These are phyloP conservation scores for Diaporthe sp. DNA, from an alignment of 2,329 filamentous ascomycete species.

Conservation along the genomic window DNA sequence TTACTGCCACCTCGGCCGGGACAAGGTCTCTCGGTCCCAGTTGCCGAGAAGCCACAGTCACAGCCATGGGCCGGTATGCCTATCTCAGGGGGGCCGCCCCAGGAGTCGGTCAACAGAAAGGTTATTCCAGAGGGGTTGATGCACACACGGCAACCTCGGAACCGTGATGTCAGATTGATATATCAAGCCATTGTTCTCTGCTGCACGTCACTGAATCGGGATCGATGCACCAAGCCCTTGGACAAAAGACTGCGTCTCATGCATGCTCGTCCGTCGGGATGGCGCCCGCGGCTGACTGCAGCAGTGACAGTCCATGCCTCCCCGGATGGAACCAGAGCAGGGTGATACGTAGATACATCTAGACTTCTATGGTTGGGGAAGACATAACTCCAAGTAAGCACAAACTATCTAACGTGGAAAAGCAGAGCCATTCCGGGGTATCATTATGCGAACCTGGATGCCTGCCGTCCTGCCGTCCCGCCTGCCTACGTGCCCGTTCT, in stretches of 20 bases:
- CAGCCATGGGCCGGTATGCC: slow-evolving; percentile 12
- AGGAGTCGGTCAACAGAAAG: background rate
- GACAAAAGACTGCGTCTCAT: background rate
- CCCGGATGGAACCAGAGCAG: background rate
- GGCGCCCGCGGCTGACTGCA: slow-evolving; percentile 2
- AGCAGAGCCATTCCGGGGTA: slow-evolving; percentile 27
- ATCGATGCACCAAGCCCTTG: background rate
- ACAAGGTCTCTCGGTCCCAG: background rate
- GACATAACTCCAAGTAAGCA: background rate
- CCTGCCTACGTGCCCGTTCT: background rate
- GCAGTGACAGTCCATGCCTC: background rate
- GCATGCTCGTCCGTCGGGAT: background rate
- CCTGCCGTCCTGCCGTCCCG: background rate
- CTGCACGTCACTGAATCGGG: background rate
- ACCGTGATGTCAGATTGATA: background rate
- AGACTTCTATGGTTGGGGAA: slow-evolving; percentile 9
- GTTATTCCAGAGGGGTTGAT: background rate
- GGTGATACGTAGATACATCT: slow-evolving; percentile 1
- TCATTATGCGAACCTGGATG: slow-evolving; percentile 31
- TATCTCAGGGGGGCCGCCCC: background rate
- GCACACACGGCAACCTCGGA: slow-evolving; percentile 8
- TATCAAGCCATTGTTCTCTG: background rate
- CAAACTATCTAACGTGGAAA: slow-evolving; percentile 1
- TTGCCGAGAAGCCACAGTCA: background rate
- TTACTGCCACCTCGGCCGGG: slow-evolving; percentile 2